These are phyloP conservation scores for Phytophthora ramorum DNA, from an alignment of 352 stramenopile genomes.

Conservation along the genomic window DNA sequence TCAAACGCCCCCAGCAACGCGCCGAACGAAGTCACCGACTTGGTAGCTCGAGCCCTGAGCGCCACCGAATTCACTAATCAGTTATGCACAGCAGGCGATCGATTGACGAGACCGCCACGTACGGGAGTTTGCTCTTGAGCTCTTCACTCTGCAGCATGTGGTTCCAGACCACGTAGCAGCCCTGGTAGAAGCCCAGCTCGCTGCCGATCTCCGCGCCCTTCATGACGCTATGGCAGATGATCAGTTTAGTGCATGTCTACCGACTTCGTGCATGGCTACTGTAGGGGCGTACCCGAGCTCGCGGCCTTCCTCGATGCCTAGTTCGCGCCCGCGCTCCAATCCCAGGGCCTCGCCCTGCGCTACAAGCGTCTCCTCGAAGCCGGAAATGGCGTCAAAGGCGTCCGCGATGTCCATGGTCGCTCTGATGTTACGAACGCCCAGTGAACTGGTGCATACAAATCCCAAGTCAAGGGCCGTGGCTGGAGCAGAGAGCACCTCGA, in stretches of 20 bases:
- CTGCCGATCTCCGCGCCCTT: conserved; percentile 85
- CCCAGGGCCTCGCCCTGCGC: conserved; percentile 73
- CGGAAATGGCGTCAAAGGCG: conserved; percentile 77
- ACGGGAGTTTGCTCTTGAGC: conserved; percentile 55
- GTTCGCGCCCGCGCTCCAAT: conserved; percentile 55
- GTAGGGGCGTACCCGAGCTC: conserved; percentile 61
- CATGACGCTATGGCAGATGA: conserved; percentile 48
- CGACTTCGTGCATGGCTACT: not conserved
- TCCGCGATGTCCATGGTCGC: conserved; percentile 66
- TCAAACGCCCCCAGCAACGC: conserved; percentile 59
- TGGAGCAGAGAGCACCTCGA: conserved; percentile 13
- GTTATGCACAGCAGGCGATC: not conserved
- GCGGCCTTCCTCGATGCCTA: conserved; percentile 78
- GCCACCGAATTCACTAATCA: conserved; percentile 10
- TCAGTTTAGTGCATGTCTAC: not conserved
- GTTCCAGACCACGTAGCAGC: conserved; percentile 76
- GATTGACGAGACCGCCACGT: conserved; percentile 3
- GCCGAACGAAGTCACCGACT: conserved; percentile 69
- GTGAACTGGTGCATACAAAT: conserved; percentile 10
- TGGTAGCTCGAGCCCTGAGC: conserved; percentile 55
- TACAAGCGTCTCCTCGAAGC: conserved; percentile 74
- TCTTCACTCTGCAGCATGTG: conserved; percentile 56
- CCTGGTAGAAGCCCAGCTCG: conserved; percentile 86
- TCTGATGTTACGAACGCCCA: not conserved
- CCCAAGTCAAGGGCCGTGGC: conserved; percentile 17